Evolutionary conservation across 805 yeast genomes (phyloP).

Genomic region (Scheffersomyces ergatensis): DNA sequence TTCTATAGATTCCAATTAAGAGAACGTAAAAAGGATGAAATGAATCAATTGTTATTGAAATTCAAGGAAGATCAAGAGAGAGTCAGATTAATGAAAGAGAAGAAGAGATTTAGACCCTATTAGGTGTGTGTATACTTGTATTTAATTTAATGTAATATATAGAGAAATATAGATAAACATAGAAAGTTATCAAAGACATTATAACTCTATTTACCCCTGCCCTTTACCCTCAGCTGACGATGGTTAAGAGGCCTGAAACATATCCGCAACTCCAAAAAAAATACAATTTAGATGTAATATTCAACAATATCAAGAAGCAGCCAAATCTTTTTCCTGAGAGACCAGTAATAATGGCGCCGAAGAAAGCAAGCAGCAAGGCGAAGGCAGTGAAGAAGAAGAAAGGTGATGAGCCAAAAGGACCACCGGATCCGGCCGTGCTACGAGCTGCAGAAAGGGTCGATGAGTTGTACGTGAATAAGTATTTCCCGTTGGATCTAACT

Average conservation of each 20-base stretch:
- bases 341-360: too few relatives aligned
- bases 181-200: too few relatives aligned
- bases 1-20: conserved; percentile 96
- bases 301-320: too few relatives aligned
- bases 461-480: not conserved
- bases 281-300: too few relatives aligned
- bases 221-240: too few relatives aligned
- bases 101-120: conserved; percentile 83
- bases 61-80: conserved; percentile 90
- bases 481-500: conserved; percentile 8
- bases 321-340: too few relatives aligned
- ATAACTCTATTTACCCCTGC: too few relatives aligned
- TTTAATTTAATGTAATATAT: too few relatives aligned
- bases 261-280: too few relatives aligned
- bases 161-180: too few relatives aligned
- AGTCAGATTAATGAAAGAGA: conserved; percentile 74
- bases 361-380: not conserved
- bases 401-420: not conserved
- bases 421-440: not conserved
- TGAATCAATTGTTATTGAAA: conserved; percentile 79
- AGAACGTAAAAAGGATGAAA: conserved; percentile 87
- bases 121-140: conserved; percentile 18
- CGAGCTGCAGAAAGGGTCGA: not conserved
- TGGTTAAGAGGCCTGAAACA: too few relatives aligned
- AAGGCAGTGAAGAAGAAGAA: not conserved